A percentile compares a stretch with the other conserved stretches of the same genome.
phyloP scores from a whole-genome alignment of 805 yeast genomes.

The Candida ovalis region DNA sequence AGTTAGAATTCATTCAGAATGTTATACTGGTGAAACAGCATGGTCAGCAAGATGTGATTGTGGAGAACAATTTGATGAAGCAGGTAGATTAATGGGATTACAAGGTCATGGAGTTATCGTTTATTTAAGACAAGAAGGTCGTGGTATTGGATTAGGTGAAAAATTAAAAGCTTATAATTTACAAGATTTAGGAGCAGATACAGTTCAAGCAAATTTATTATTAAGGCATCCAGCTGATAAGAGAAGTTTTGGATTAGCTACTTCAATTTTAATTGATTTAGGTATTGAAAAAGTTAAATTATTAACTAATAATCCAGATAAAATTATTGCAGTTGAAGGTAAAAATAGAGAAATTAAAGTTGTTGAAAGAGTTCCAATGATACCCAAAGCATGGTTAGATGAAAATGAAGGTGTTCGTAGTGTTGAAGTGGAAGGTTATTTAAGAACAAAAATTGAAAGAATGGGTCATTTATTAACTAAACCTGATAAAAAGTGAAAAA shows the following conservation, averaged over 20 bases:
- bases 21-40: constrained; percentile 98
- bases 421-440: constrained; percentile 86
- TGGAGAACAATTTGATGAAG: constrained; percentile 98
- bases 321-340: constrained; percentile 92
- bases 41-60: constrained; percentile 99
- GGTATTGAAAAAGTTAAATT: constrained; percentile 69
- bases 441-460: constrained; percentile 89
- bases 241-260: constrained; percentile 90
- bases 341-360: constrained; percentile 70
- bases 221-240: constrained; percentile 97
- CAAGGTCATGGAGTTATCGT: constrained; percentile 92
- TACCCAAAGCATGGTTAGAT: constrained; percentile 87
- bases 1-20: constrained; percentile 92
- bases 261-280: constrained; percentile 84
- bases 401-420: constrained; percentile 65
- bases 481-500: constrained; percentile 17
- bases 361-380: constrained; percentile 90
- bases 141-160: constrained; percentile 98
- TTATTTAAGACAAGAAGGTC: constrained; percentile 94
- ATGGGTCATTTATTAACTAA: constrained; percentile 89
- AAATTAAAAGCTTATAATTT: constrained; percentile 93
- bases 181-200: constrained; percentile 97
- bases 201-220: constrained; percentile 91
- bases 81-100: constrained; percentile 87
- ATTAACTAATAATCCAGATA: constrained; percentile 94